These are phyloP conservation scores for Myriosclerotinia scirpicola DNA, from an alignment of 2,329 filamentous ascomycete genomes.

Conservation along the genomic window DNA sequence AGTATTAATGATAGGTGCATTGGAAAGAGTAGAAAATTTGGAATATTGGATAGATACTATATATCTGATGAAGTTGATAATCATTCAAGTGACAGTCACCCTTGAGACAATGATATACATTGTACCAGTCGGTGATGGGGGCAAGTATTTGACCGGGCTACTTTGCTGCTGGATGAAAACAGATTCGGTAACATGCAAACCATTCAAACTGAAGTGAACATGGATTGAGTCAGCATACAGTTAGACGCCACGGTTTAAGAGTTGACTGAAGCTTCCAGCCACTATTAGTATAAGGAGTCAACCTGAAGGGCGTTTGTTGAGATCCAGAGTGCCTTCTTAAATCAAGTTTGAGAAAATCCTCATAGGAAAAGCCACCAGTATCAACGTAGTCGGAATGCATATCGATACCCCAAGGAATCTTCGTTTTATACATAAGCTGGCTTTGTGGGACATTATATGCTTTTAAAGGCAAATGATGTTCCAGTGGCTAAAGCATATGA, in stretches of 20 bases:
- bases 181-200: conserved; percentile 53
- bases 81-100: conserved; percentile 77
- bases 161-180: conserved; percentile 63
- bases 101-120: conserved; percentile 72
- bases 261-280: not conserved
- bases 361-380: not conserved
- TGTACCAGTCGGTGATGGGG: conserved; percentile 62
- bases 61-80: conserved; percentile 67
- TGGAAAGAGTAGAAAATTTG: not conserved
- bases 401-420: not conserved
- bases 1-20: not conserved
- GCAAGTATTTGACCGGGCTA: conserved; percentile 65
- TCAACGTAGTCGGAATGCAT: not conserved
- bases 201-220: not conserved
- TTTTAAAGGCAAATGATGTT: too few species aligned
- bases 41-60: conserved; percentile 51
- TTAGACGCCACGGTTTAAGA: not conserved
- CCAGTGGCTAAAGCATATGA: too few species aligned
- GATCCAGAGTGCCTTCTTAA: not conserved
- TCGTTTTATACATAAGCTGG: not conserved
- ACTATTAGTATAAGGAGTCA: not conserved
- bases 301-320: not conserved
- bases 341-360: not conserved
- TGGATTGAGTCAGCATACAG: not conserved
- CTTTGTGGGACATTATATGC: not conserved